phyloP scores from a whole-genome alignment of 495 filamentous ascomycete genomes.

The Talaromyces adpressus region DNA sequence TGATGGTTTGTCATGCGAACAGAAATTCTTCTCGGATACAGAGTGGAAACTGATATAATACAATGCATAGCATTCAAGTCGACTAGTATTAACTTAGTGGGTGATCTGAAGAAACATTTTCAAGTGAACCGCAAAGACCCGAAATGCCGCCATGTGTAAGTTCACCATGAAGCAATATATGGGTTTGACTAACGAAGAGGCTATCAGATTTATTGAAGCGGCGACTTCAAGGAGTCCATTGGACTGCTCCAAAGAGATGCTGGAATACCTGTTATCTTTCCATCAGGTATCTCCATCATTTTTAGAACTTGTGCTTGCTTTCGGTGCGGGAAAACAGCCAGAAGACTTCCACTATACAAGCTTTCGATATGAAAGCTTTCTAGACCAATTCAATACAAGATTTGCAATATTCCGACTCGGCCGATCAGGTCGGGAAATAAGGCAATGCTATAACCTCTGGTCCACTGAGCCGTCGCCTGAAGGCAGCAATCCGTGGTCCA shows the following conservation, averaged over 20 bases:
- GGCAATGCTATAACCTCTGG: background rate
- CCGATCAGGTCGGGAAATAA: background rate
- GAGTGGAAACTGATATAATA: background rate
- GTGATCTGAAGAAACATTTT: background rate
- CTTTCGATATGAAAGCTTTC: background rate
- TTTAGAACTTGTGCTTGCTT: constrained; percentile 1
- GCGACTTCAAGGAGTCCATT: background rate
- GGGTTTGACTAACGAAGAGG: background rate
- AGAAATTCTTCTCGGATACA: background rate
- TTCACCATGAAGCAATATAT: background rate
- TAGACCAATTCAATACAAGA: background rate
- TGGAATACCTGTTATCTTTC: background rate
- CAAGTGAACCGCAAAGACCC: background rate
- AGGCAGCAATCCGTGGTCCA: background rate
- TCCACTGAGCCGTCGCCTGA: background rate
- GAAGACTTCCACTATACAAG: background rate
- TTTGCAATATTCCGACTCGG: background rate
- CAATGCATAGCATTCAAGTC: background rate
- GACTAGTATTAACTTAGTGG: background rate
- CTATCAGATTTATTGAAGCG: background rate
- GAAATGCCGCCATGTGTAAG: background rate
- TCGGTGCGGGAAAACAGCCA: background rate
- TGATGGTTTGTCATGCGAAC: background rate
- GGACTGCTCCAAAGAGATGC: background rate
- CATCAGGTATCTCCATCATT: constrained; percentile 1